phyloP scores from a whole-genome alignment of 345 rosid species.

The Pelargonium nanum region DNA sequence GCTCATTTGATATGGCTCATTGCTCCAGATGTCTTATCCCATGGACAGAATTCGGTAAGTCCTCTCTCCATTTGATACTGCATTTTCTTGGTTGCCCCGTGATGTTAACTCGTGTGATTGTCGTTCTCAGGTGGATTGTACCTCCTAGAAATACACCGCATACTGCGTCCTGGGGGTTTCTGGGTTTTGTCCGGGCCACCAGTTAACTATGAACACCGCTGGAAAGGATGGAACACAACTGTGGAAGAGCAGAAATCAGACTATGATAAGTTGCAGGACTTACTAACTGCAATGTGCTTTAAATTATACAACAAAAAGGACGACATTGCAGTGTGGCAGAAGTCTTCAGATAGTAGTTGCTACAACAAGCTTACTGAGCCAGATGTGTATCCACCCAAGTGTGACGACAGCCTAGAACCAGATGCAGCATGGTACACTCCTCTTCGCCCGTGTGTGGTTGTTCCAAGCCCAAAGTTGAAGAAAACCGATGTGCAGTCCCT shows the following conservation, averaged over 20 bases:
- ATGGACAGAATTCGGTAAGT: constrained; percentile 96
- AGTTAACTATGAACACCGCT: constrained; percentile 74
- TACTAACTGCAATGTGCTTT: constrained; percentile 89
- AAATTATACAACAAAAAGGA: constrained; percentile 77
- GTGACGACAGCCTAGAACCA: constrained; percentile 91
- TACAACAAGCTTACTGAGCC: constrained; percentile 54
- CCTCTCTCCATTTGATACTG: not conserved
- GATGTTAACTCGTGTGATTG: no score
- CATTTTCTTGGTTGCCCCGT: no score
- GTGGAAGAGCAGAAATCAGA: constrained; percentile 75
- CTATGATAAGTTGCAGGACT: constrained; percentile 61
- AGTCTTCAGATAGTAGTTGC: constrained; percentile 59
- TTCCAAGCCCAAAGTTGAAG: constrained; percentile 56
- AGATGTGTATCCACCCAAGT: constrained; percentile 70
- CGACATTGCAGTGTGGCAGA: constrained; percentile 93
- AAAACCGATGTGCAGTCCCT: constrained; percentile 48
- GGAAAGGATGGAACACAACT: constrained; percentile 99
- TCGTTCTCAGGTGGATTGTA: constrained; percentile 73
- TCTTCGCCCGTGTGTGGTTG: constrained; percentile 74
- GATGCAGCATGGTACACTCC: constrained; percentile 98
- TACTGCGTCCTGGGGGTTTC: constrained; percentile 96
- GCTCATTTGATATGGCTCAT: constrained; percentile 97
- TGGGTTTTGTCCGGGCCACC: constrained; percentile 99
- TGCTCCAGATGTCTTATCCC: constrained; percentile 99
- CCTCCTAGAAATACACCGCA: constrained; percentile 79